Evolutionary conservation across 805 yeast genomes (phyloP).

Genomic region (Starmerella powellii): DNA sequence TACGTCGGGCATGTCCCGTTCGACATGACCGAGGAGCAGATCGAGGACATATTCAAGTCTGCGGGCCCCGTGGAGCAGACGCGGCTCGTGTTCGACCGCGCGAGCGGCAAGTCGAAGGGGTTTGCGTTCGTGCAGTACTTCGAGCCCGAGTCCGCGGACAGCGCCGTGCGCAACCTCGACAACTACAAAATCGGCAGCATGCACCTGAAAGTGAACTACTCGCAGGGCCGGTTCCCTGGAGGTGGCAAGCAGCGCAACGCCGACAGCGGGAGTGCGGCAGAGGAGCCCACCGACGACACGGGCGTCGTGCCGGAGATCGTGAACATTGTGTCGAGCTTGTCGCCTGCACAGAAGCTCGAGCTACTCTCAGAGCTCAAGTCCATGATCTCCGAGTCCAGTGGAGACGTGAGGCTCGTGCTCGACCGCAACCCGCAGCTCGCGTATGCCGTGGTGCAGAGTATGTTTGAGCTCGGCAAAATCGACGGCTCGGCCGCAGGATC

Average conservation of each 20-base stretch:
- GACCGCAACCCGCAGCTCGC: constrained; percentile 68
- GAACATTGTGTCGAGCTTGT: constrained; percentile 14
- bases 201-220: constrained; percentile 51
- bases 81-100: constrained; percentile 70
- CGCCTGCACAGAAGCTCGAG: constrained; percentile 35
- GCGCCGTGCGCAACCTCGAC: constrained; percentile 81
- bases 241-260: constrained; percentile 25
- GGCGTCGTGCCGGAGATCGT: constrained; percentile 20
- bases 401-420: constrained; percentile 46
- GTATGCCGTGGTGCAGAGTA: constrained; percentile 67
- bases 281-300: constrained; percentile 9
- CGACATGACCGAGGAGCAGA: constrained; percentile 88
- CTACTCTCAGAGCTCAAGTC: constrained; percentile 46
- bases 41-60: constrained; percentile 69
- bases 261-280: constrained; percentile 26
- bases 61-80: constrained; percentile 78
- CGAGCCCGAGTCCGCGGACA: constrained; percentile 74
- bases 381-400: constrained; percentile 47
- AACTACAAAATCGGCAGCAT: constrained; percentile 66
- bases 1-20: constrained; percentile 83
- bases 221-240: constrained; percentile 14
- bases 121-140: constrained; percentile 76
- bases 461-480: constrained; percentile 35
- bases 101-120: constrained; percentile 84
- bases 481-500: constrained; percentile 23